Conservation (phyloP, 306 rosid genomes). For the Cicer yamashitae region DNA sequence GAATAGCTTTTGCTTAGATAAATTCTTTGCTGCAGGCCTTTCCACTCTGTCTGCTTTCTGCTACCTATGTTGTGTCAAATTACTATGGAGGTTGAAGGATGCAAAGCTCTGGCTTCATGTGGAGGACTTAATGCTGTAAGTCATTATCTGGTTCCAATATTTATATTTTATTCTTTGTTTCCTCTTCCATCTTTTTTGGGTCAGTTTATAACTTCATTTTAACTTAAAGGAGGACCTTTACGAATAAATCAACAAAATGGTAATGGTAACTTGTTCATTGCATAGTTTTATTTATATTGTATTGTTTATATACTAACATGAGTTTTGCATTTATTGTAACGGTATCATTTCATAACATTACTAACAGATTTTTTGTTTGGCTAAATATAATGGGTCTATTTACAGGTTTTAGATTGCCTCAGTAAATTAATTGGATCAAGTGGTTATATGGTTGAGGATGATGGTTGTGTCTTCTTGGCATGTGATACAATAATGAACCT, state of each 20-base stretch:
- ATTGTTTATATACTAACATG: slow-evolving; percentile 9
- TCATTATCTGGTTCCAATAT: slow-evolving; percentile 30
- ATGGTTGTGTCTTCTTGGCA: slow-evolving; percentile 73
- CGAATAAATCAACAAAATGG: background rate
- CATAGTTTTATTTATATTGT: slow-evolving; percentile 8
- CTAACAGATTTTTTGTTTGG: slow-evolving; percentile 11
- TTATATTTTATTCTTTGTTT: background rate
- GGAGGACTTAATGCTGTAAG: slow-evolving; percentile 82
- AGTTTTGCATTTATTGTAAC: background rate
- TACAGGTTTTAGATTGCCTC: slow-evolving; percentile 86
- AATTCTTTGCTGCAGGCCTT: slow-evolving; percentile 69
- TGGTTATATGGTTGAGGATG: slow-evolving; percentile 54
- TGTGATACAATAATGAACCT: slow-evolving; percentile 88
- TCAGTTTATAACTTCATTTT: slow-evolving; percentile 12
- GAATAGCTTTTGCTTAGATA: slow-evolving; percentile 40
- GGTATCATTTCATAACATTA: background rate
- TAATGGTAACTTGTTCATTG: slow-evolving; percentile 23
- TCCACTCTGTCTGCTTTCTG: slow-evolving; percentile 78
- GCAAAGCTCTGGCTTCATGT: slow-evolving; percentile 67
- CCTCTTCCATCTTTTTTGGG: background rate
- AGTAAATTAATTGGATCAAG: slow-evolving; percentile 58
- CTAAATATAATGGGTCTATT: slow-evolving; percentile 41
- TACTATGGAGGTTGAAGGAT: slow-evolving; percentile 81
- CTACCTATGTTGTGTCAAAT: slow-evolving; percentile 86
- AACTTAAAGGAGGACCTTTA: slow-evolving; percentile 19